These are phyloP conservation scores for Lanmaoa pseudosensibilis DNA, from an alignment of 768 basidiomycete genomes.

Conservation along the genomic window DNA sequence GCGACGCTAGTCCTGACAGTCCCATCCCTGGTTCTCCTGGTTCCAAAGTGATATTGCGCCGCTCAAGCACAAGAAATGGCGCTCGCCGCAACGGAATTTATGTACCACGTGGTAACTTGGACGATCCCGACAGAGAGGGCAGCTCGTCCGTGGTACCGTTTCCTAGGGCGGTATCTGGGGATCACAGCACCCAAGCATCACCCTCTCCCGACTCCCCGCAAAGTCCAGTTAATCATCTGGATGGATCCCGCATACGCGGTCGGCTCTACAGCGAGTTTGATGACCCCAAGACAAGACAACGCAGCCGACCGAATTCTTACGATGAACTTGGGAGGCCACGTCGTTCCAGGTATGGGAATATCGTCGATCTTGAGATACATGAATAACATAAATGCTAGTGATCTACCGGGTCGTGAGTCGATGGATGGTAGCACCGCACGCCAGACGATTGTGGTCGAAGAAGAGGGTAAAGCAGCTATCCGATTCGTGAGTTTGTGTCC, in stretches of 20 bases:
- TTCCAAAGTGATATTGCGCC: conserved; percentile 51
- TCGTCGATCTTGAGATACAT: conserved; percentile 61
- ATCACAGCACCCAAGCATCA: conserved; percentile 37
- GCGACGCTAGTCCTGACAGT: conserved; percentile 63
- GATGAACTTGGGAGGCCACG: conserved; percentile 62
- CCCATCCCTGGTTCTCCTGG: conserved; percentile 34
- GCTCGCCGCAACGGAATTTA: conserved; percentile 50
- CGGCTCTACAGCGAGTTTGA: conserved; percentile 78
- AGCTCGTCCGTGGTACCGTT: conserved; percentile 57
- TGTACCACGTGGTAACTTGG: conserved; percentile 40
- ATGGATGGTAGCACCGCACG: conserved; percentile 64
- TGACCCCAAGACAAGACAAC: conserved; percentile 49
- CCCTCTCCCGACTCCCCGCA: conserved; percentile 41
- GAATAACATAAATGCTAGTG: conserved; percentile 59
- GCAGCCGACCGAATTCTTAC: conserved; percentile 62
- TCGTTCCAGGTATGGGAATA: conserved; percentile 70
- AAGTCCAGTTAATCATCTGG: conserved; percentile 27
- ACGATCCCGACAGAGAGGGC: conserved; percentile 36
- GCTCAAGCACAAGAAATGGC: conserved; percentile 54
- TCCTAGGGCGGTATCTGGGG: conserved; percentile 58
- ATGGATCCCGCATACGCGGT: conserved; percentile 46
- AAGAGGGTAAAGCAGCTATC: conserved; percentile 76
- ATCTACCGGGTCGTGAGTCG: conserved; percentile 59
- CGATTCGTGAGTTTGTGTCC: conserved; percentile 66
- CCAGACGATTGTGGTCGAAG: conserved; percentile 71